phyloP scores from a whole-genome alignment of 306 rosid genomes.

The Cucurbita maxima region DNA sequence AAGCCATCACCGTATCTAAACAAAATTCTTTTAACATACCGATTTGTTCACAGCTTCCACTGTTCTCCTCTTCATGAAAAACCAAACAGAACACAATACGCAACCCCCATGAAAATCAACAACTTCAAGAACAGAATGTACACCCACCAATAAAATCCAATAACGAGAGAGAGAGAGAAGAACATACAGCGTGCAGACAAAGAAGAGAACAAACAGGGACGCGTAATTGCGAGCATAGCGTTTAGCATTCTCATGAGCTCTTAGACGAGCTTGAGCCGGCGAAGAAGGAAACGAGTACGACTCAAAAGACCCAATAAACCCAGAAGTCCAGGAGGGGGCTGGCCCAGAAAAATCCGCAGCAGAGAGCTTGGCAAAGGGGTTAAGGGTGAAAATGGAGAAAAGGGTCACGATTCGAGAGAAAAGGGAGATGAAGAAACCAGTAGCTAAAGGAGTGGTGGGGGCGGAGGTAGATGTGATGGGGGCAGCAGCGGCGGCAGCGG shows the following conservation, averaged over 20 bases:
- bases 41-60: no score
- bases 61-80: no score
- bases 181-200: slow-evolving; percentile 62
- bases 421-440: slow-evolving; percentile 28
- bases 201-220: slow-evolving; percentile 46
- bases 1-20: neutral
- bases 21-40: no score
- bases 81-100: no score
- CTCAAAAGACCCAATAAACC: slow-evolving; percentile 33
- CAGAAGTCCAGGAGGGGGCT: slow-evolving; percentile 68
- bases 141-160: neutral
- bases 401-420: slow-evolving; percentile 47
- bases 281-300: slow-evolving; percentile 82
- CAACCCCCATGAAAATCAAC: no score
- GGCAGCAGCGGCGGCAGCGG: slow-evolving; percentile 13
- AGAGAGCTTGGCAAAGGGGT: slow-evolving; percentile 76
- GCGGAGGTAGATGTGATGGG: neutral
- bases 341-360: slow-evolving; percentile 50
- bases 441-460: slow-evolving; percentile 16
- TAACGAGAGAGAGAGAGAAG: neutral
- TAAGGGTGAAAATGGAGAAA: slow-evolving; percentile 54
- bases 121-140: neutral
- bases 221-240: slow-evolving; percentile 88
- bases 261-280: slow-evolving; percentile 56
- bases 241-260: slow-evolving; percentile 81